Evolutionary conservation across 2,329 filamentous ascomycete genomes (phyloP).

Genomic region (Arthrobotrys musiformis): DNA sequence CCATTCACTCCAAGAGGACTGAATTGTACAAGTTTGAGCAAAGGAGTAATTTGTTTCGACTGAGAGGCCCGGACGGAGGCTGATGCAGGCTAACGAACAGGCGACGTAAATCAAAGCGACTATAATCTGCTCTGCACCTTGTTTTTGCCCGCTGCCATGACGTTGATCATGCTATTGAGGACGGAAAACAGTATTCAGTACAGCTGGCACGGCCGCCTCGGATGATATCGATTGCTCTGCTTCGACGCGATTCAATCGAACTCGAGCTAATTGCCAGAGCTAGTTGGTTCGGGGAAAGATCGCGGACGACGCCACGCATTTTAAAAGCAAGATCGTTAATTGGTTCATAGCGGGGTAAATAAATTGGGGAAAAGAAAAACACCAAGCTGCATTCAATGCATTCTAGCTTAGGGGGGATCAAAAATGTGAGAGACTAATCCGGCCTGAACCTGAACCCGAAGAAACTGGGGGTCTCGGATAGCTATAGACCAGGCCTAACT

Average conservation of each 20-base stretch:
- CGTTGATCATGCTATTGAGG: conserved; percentile 29
- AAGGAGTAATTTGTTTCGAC: no score
- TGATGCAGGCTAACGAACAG: neutral
- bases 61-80: conserved; percentile 13
- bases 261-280: neutral
- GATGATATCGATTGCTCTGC: conserved; percentile 3
- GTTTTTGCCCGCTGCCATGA: conserved; percentile 39
- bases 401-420: conserved; percentile 10
- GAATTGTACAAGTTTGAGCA: no score
- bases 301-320: conserved; percentile 15
- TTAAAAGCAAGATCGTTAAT: conserved; percentile 6
- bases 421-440: neutral
- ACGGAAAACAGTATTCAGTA: conserved; percentile 3
- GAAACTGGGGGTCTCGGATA: conserved; percentile 48
- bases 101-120: conserved; percentile 7
- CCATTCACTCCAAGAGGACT: no score
- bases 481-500: no score
- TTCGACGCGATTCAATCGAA: neutral
- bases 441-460: neutral
- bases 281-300: conserved; percentile 36
- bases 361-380: no score
- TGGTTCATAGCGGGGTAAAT: no score
- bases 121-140: neutral
- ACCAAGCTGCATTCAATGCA: conserved; percentile 22
- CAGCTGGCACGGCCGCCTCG: neutral